These are phyloP conservation scores for Penicillium argentinense DNA, from an alignment of 495 filamentous ascomycete genomes.

Conservation along the genomic window DNA sequence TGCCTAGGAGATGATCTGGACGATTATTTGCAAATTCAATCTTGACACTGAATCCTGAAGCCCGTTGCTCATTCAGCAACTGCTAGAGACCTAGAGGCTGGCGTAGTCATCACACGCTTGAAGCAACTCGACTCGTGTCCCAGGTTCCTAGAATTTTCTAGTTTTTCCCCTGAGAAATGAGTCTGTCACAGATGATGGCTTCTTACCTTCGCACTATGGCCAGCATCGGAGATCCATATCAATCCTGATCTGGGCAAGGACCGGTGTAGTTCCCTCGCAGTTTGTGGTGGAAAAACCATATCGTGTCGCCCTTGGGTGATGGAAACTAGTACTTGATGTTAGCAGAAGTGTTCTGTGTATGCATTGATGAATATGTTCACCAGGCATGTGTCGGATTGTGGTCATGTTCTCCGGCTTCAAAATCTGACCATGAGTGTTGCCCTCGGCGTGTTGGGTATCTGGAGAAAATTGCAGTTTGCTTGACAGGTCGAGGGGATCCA, in stretches of 20 bases:
- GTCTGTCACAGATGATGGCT: not conserved
- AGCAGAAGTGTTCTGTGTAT: not conserved
- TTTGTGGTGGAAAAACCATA: slow-evolving; percentile 39
- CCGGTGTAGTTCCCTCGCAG: slow-evolving; percentile 43
- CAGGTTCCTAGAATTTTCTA: slow-evolving; percentile 14
- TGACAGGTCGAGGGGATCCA: not conserved
- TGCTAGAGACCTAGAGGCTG: not conserved
- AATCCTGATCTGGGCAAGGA: slow-evolving; percentile 34
- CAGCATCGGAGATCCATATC: slow-evolving; percentile 34
- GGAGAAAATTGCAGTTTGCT: not conserved
- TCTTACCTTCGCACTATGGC: slow-evolving; percentile 29
- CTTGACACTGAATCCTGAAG: too few relatives aligned
- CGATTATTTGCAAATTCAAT: too few relatives aligned
- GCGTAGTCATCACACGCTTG: slow-evolving; percentile 20
- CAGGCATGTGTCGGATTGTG: slow-evolving; percentile 42
- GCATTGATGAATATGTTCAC: slow-evolving; percentile 8
- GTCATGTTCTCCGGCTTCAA: slow-evolving; percentile 29
- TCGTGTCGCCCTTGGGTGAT: slow-evolving; percentile 50
- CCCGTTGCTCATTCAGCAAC: too few relatives aligned
- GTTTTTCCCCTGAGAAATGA: not conserved
- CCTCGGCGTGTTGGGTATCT: not conserved
- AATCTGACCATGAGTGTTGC: slow-evolving; percentile 37
- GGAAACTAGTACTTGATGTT: not conserved
- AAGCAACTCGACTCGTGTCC: slow-evolving; percentile 15
- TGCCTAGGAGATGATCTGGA: too few relatives aligned